Conservation (phyloP, 2,329 filamentous ascomycete species). For the Coniochaeta sp. region DNA sequence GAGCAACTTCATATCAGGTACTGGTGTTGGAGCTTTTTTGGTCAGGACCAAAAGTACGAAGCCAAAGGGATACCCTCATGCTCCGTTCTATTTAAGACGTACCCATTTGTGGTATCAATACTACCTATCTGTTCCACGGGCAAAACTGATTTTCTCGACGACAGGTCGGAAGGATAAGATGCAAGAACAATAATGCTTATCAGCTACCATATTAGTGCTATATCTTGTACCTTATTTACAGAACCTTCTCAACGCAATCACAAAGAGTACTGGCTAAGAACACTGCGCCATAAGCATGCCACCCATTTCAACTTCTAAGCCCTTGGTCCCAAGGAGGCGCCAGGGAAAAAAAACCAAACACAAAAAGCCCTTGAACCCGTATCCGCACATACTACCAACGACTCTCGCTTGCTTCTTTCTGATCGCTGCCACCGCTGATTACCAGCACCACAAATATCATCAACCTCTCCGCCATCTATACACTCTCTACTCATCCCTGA, state of each 20-base stretch:
- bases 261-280: neutral
- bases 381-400: neutral
- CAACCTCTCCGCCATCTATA: neutral
- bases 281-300: neutral
- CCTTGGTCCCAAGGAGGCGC: neutral
- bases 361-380: neutral
- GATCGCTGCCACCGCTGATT: neutral
- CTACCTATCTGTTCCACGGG: too few relatives aligned
- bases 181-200: neutral
- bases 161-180: neutral
- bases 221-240: neutral
- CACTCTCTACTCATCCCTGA: neutral
- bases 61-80: neutral
- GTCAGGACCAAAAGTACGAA: neutral
- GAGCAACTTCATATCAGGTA: neutral
- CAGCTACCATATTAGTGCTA: neutral
- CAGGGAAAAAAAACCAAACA: neutral
- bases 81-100: neutral
- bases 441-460: neutral
- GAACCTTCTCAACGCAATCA: neutral
- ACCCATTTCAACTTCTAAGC: neutral
- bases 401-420: neutral
- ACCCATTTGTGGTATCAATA: neutral
- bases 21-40: neutral
- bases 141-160: neutral